phyloP scores from a whole-genome alignment of 306 rosid genomes.

The Vigna trinervia region DNA sequence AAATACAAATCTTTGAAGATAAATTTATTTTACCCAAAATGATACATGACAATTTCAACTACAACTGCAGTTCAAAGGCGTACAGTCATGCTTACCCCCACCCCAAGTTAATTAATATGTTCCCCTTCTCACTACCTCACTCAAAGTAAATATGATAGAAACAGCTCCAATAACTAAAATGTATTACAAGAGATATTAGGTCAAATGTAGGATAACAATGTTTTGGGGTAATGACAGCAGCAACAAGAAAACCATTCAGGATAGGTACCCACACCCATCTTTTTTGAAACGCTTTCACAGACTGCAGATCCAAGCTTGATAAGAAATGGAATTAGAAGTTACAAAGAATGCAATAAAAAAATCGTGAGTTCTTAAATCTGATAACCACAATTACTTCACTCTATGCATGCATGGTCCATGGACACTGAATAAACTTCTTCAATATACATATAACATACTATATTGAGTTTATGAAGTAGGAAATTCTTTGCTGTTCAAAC shows the following conservation, averaged over 20 bases:
- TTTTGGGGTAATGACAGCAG: neutral
- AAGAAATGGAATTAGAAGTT: neutral
- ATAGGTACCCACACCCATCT: neutral
- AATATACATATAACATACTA: constrained; percentile 20
- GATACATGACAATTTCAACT: neutral
- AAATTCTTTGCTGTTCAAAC: constrained; percentile 34
- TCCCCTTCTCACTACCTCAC: constrained; percentile 28
- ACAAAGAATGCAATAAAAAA: neutral
- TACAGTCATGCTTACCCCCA: constrained; percentile 6
- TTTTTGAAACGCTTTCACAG: neutral
- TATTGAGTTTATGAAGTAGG: neutral
- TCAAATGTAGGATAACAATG: constrained; percentile 4
- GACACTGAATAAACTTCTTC: constrained; percentile 32
- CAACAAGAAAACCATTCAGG: neutral
- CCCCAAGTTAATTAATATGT: neutral
- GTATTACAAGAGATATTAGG: neutral
- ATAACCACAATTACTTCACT: constrained; percentile 33
- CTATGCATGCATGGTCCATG: constrained; percentile 6
- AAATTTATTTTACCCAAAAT: constrained; percentile 14
- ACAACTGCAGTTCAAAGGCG: constrained; percentile 17
- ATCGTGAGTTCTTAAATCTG: constrained; percentile 11
- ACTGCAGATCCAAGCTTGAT: constrained; percentile 23
- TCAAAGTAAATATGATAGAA: constrained; percentile 17
- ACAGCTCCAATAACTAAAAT: neutral
- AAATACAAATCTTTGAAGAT: constrained; percentile 22